Base-by-base conservation (phyloP, 768 basidiomycete species). In the Rubroboletus satanas region DNA sequence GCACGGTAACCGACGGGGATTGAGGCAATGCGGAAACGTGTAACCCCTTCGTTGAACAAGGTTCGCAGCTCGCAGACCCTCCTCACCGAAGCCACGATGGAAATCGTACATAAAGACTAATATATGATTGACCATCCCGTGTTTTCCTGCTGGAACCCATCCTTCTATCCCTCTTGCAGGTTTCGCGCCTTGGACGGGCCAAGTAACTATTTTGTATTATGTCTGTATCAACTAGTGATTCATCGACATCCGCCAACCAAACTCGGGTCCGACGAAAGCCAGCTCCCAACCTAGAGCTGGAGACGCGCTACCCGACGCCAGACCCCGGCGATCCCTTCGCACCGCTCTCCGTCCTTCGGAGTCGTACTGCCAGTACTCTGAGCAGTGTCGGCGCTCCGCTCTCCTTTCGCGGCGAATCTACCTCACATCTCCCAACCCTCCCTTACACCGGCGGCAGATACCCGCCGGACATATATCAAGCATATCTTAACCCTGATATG, bases 291-390 rank as follows among this genome's bases (percentile, higher is more conserved):
- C 73, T 83, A 52, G 78, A 79, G 47, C 67, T 77, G 61, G 75
- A 79, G 10, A 64, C 75, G 50, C 75, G 81, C 38, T 89, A 88
- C 66, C 87, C 87, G 5, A 69, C 74, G 2, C 85, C 85, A 31
- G 87, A 89, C 69, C 85, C 85, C 21, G 65, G 63, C 17, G 85
- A 89, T 66, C 87, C 87, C 2, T 88, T 88, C 58, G 86, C 83
- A 6, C 81, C 87, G 0, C 79, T 89, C 41, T 79, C 81, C 63
- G 81, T 82, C 26, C 75, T 89, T 28, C 81, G 87, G 47, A 79
- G 76, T 56, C 79, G 85, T 52, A 79, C 81, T 5, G 79, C 77
- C 58, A 74, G 74, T 18, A 70, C 73, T 17, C 68, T 75, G 45
- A 70, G 71, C 35, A 68, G 56, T 38, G 49, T 49, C 9, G 62